These are phyloP conservation scores for Leptographium lundbergii DNA, from an alignment of 2,329 filamentous ascomycete genomes.

Conservation along the genomic window DNA sequence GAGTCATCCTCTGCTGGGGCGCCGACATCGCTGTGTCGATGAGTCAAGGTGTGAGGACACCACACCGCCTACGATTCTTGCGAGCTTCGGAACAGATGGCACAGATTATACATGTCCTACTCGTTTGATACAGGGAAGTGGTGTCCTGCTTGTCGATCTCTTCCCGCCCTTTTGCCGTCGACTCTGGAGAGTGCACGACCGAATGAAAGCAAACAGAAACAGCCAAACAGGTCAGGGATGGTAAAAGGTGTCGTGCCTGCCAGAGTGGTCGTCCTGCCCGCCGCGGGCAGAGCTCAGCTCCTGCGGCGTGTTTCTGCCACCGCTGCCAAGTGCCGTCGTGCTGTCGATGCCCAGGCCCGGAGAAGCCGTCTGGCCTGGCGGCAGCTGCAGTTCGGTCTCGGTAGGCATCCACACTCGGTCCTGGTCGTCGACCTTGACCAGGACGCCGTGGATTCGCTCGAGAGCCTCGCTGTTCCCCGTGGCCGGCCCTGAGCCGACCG, in stretches of 20 bases:
- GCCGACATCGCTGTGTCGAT: background rate
- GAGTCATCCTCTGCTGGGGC: background rate
- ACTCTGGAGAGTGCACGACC: background rate
- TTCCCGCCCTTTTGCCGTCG: background rate
- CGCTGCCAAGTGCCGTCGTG: background rate
- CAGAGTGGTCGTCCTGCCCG: background rate
- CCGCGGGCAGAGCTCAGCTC: conserved; percentile 5
- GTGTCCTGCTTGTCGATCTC: background rate
- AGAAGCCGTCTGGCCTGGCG: conserved; percentile 2
- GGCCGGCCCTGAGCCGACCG: background rate
- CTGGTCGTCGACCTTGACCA: conserved; percentile 18
- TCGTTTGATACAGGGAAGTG: background rate
- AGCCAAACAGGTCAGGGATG: conserved; percentile 1
- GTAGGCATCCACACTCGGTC: conserved; percentile 22
- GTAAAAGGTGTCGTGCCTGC: conserved; percentile 8
- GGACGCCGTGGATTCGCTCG: background rate
- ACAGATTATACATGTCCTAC: background rate
- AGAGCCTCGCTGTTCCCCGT: conserved; percentile 6
- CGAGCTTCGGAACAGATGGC: background rate
- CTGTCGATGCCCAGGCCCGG: background rate
- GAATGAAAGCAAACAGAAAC: background rate
- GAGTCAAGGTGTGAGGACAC: background rate
- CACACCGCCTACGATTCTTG: background rate
- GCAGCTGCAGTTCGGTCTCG: conserved; percentile 19
- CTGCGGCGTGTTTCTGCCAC: conserved; percentile 1